Base-by-base conservation (phyloP, 2,329 filamentous ascomycete genomes). In the Phaeomoniella chlamydospora region DNA sequence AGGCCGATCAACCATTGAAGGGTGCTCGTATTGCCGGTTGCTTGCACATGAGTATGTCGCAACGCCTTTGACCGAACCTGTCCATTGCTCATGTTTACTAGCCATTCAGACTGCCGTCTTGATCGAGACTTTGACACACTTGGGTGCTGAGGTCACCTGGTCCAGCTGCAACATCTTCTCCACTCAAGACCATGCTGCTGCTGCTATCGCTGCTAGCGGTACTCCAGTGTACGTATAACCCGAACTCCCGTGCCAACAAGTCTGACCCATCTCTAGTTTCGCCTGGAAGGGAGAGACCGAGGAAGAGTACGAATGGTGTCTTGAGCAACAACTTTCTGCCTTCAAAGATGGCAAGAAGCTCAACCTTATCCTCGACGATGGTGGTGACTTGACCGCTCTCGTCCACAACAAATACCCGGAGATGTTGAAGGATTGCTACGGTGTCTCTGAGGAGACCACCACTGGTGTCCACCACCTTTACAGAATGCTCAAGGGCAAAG, bases 81-180 rank as follows among this genome's bases (percentile, higher is more conserved):
- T n/a, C n/a, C n/a, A n/a, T n/a, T n/a, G n/a, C n/a, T n/a, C n/a
- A n/a, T n/a, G n/a, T 31, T 14, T 14, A 47, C 11, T 43, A 77
- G 73, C 90, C 62, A 96, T 98, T 69, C 90, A 98, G 74, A 98
- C 90, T 48, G 90, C 90, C 53, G 90, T 98, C 58, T 80, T 98
- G 56, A 98, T 98, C 65, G 90, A 98, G 79, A 98, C 90, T 49
- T 79, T 98, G 59, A 82, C 74, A 55, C 71, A 80, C 50, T 85
- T 98, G 55, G 90, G 90, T 68, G 90, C 90, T 55, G 90, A 96
- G 76, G 82, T 96, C 54, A 98, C 90, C 59, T 96, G 90, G 90
- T 82, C 88, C 43, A 90, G 82, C 53, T 98, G 90, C 81, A 96
- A 98, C 77, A 96, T 98, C 67, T 98, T 94, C 80, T 90, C 82